These are phyloP conservation scores for Herpetomonas muscarum DNA, from an alignment of 208 protist species.

Conservation along the genomic window DNA sequence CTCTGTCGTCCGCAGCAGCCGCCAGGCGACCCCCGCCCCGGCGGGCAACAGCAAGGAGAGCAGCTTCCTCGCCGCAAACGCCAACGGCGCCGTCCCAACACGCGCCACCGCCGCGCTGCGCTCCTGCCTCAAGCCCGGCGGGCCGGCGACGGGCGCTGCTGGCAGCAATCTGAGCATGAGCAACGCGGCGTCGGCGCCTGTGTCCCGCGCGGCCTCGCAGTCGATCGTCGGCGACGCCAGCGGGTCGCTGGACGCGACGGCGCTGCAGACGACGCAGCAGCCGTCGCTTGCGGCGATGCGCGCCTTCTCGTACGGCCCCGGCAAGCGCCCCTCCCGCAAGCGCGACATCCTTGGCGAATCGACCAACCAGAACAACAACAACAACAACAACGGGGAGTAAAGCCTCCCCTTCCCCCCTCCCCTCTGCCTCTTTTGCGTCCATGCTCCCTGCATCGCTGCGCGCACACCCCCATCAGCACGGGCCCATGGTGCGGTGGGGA, in stretches of 20 bases:
- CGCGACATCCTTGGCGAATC: constrained; percentile 60
- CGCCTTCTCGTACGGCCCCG: constrained; percentile 49
- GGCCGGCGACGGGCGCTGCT: constrained; percentile 4
- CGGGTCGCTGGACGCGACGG: constrained; percentile 1
- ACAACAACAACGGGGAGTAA: not conserved
- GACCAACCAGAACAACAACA: constrained; percentile 47
- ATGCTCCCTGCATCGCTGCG: no score
- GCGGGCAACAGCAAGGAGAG: constrained; percentile 22
- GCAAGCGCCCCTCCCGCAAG: constrained; percentile 47
- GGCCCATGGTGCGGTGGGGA: no score
- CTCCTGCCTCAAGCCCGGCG: constrained; percentile 44
- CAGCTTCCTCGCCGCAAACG: constrained; percentile 35
- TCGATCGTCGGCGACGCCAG: constrained; percentile 20
- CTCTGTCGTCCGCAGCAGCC: constrained; percentile 16
- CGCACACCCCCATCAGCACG: no score
- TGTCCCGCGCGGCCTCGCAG: constrained; percentile 54
- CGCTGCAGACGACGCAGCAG: not conserved
- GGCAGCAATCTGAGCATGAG: not conserved
- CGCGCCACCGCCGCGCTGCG: constrained; percentile 27
- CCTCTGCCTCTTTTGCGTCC: constrained; percentile 2
- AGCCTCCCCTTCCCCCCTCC: not conserved
- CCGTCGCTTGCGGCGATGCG: constrained; percentile 35
- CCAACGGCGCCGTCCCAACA: constrained; percentile 33
- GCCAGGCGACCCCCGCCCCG: constrained; percentile 10
- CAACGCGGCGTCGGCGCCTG: constrained; percentile 37